A percentile compares a stretch with the other conserved stretches of the same genome.
These are phyloP conservation scores for Fusarium sp. DNA, from an alignment of 2,329 filamentous ascomycete species.

Conservation along the genomic window DNA sequence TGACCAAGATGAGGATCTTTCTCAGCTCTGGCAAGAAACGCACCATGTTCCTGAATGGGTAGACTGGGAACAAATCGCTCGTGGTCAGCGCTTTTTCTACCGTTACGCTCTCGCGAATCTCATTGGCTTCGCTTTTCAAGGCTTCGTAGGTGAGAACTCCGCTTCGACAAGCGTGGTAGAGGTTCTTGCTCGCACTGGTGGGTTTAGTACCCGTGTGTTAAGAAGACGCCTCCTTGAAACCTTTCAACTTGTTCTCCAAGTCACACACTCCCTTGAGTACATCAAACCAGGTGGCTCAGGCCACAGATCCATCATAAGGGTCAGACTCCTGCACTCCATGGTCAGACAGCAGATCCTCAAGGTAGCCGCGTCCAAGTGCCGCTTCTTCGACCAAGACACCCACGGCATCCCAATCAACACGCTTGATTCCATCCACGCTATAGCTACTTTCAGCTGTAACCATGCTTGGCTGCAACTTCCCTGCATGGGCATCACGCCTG, in stretches of 20 bases:
- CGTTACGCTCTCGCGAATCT: conserved; percentile 72
- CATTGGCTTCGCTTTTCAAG: conserved; percentile 59
- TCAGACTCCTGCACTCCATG: conserved; percentile 73
- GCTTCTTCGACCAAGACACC: conserved; percentile 69
- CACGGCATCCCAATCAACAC: conserved; percentile 74
- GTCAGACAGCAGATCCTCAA: conserved; percentile 72
- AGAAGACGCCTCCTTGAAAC: conserved; percentile 66
- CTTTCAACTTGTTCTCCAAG: conserved; percentile 62
- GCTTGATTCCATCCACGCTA: conserved; percentile 72
- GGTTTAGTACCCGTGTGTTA: conserved; percentile 71
- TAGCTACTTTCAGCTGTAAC: conserved; percentile 71
- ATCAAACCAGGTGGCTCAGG: conserved; percentile 73
- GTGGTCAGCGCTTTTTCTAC: conserved; percentile 73
- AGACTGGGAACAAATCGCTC: conserved; percentile 72
- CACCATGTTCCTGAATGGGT: conserved; percentile 73
- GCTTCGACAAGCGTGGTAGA: conserved; percentile 71
- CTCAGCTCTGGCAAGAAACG: conserved; percentile 54
- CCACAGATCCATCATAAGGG: conserved; percentile 69
- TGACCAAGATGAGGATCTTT: neutral
- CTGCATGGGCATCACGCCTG: conserved; percentile 70
- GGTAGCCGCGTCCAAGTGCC: conserved; percentile 59
- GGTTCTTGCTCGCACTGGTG: conserved; percentile 73
- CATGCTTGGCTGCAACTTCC: conserved; percentile 72
- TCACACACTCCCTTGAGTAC: conserved; percentile 66
- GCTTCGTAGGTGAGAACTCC: conserved; percentile 53